phyloP scores from a whole-genome alignment of 140 eudicot species.

The Bidens hawaiensis region DNA sequence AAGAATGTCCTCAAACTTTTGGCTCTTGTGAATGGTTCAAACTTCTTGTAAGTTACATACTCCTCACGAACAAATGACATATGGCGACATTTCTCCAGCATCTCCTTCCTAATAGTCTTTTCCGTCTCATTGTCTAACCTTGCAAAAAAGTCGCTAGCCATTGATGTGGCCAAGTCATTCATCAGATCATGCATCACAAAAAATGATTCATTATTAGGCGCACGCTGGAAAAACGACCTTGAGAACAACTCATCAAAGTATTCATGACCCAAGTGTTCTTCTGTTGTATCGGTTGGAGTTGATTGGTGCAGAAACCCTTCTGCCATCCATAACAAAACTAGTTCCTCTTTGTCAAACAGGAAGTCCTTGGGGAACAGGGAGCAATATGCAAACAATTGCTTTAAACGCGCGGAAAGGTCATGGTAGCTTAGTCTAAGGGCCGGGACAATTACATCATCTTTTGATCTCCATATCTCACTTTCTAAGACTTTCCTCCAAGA shows the following conservation, averaged over 20 bases:
- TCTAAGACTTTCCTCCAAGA: conserved; percentile 18
- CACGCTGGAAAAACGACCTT: conserved; percentile 15
- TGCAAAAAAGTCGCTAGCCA: background rate
- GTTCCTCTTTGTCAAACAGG: background rate
- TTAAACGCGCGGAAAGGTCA: conserved; percentile 4
- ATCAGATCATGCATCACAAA: conserved; percentile 20
- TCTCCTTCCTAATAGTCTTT: background rate
- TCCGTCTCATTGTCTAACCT: background rate
- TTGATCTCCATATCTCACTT: conserved; percentile 3
- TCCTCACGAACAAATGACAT: conserved; percentile 29
- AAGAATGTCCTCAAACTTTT: conserved; percentile 35
- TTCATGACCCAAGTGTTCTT: conserved; percentile 5
- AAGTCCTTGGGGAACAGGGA: conserved; percentile 13
- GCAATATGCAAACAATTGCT: conserved; percentile 1
- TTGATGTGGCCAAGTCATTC: conserved; percentile 5
- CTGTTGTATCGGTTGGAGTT: background rate
- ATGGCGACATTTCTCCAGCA: conserved; percentile 20
- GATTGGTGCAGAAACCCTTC: conserved; percentile 7
- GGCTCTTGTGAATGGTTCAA: conserved; percentile 10
- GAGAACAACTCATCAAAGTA: conserved; percentile 9
- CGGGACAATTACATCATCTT: background rate
- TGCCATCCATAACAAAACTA: conserved; percentile 3
- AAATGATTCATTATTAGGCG: background rate
- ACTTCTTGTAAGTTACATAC: conserved; percentile 20
- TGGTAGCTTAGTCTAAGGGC: conserved; percentile 6